Base-by-base conservation (phyloP, 2,329 filamentous ascomycete species). In the Berkeleyomyces rouxiae region DNA sequence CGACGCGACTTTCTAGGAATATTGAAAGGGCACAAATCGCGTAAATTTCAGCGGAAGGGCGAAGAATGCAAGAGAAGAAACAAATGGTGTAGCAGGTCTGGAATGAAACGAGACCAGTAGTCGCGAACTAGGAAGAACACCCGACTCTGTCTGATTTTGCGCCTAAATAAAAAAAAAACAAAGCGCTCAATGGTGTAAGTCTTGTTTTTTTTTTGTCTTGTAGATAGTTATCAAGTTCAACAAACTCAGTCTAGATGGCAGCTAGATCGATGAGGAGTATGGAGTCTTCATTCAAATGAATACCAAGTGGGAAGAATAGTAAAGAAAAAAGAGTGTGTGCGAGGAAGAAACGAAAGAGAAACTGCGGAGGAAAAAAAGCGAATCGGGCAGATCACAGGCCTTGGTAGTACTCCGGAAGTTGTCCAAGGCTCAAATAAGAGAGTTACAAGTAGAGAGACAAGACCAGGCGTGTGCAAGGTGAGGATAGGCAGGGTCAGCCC, bases 391-490 rank as follows among this genome's bases (percentile, higher is more conserved):
- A 61, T 64, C 62, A 42, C 49, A 61, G 58, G 49, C 58, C 60
- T 64, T 55, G 51, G 47, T 59, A 16, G 58, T 53, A 64, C 62
- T 59, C 60, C 62, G 60, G 62, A 58, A 64, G 62, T 64, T 51
- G 47, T 65, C 33, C 49, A 47, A 61, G 49, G 55, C 58, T 53
- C 44, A 61, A 57, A 42, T 33, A 64, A 51, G 53, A 43, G 39
- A 61, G 59, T 53, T 42, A 23, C 23, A 23, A 23, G 23, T 23
- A 61, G 36, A 61, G 36, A 44, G 33, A 58, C 43, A 51, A 44
- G 44, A 51, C 33, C 47, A 61, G 40, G 49, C 16, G 16, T 36
- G 60, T 47, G 55, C 39, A 59, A 59, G 46, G 58, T 59, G 58
- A 47, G 58, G 13, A 59, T 59, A 59, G 51, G 46, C 47, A 57